Percentiles rank a stretch among this genome's conserved stretches.
phyloP scores from a whole-genome alignment of 306 rosid species.

The Inga leiocalycina region DNA sequence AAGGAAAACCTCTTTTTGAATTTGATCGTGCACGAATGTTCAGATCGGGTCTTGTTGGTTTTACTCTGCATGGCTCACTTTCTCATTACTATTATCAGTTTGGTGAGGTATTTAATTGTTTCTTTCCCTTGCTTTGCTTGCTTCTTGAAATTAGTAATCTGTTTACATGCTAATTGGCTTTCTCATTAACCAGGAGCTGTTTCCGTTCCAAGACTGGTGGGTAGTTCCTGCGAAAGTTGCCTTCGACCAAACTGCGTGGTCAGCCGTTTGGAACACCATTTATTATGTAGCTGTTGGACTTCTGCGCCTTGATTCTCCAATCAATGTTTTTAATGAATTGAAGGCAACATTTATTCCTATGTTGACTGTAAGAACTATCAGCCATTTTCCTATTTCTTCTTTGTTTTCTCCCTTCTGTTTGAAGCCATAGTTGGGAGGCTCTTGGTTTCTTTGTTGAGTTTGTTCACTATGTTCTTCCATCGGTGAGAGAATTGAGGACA shows the following conservation, averaged over 20 bases:
- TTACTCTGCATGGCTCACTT: slow-evolving; percentile 96
- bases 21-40: slow-evolving; percentile 89
- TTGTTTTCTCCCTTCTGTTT: slow-evolving; percentile 2
- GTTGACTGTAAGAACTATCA: slow-evolving; percentile 69
- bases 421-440: neutral
- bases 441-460: neutral
- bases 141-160: slow-evolving; percentile 25
- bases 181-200: slow-evolving; percentile 61
- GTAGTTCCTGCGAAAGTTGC: slow-evolving; percentile 92
- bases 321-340: slow-evolving; percentile 68
- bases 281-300: slow-evolving; percentile 73
- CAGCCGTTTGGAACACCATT: slow-evolving; percentile 97
- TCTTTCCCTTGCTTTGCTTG: neutral
- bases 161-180: slow-evolving; percentile 24
- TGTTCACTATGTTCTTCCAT: neutral
- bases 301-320: slow-evolving; percentile 80
- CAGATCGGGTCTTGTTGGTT: slow-evolving; percentile 94
- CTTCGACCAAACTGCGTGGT: slow-evolving; percentile 90
- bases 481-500: neutral
- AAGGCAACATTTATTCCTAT: slow-evolving; percentile 85
- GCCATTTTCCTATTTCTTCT: slow-evolving; percentile 25
- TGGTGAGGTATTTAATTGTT: slow-evolving; percentile 68
- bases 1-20: slow-evolving; percentile 93
- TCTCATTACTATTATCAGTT: slow-evolving; percentile 93
- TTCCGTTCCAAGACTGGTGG: slow-evolving; percentile 98